These are phyloP conservation scores for Candida koratica DNA, from an alignment of 805 yeast species.

Conservation along the genomic window DNA sequence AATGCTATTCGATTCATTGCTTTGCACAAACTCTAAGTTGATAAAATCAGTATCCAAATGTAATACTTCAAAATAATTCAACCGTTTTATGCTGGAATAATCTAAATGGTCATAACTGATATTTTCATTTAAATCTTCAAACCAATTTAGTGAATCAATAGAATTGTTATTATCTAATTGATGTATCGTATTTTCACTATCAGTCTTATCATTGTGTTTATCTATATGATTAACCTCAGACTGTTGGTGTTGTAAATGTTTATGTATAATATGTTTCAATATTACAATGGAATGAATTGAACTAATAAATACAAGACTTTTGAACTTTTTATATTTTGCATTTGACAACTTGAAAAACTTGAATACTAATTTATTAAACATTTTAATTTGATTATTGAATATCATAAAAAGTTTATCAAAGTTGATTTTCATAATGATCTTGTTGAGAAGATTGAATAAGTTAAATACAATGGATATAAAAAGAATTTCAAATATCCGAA, in stretches of 20 bases:
- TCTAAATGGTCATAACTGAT: conserved; percentile 13
- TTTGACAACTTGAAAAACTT: conserved; percentile 16
- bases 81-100: conserved; percentile 7
- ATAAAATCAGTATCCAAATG: conserved; percentile 20
- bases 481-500: conserved; percentile 24
- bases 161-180: conserved; percentile 5
- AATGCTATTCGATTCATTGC: background rate
- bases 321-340: conserved; percentile 12
- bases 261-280: conserved; percentile 25
- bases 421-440: conserved; percentile 6
- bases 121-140: conserved; percentile 13
- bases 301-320: conserved; percentile 22
- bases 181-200: background rate
- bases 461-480: conserved; percentile 30
- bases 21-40: conserved; percentile 22
- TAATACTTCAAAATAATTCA: conserved; percentile 24
- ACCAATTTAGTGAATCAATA: conserved; percentile 12
- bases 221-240: background rate
- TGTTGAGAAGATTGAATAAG: conserved; percentile 21
- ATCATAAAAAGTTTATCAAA: conserved; percentile 5
- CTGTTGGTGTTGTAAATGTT: conserved; percentile 9
- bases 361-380: conserved; percentile 26
- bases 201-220: background rate
- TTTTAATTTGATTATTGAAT: conserved; percentile 30
- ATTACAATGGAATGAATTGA: conserved; percentile 30